Evolutionary conservation across 192 early-diverging fungal species (phyloP), one percentile per base, ranked within the genome.

Genomic region (Rhizophagus prolifer): DNA sequence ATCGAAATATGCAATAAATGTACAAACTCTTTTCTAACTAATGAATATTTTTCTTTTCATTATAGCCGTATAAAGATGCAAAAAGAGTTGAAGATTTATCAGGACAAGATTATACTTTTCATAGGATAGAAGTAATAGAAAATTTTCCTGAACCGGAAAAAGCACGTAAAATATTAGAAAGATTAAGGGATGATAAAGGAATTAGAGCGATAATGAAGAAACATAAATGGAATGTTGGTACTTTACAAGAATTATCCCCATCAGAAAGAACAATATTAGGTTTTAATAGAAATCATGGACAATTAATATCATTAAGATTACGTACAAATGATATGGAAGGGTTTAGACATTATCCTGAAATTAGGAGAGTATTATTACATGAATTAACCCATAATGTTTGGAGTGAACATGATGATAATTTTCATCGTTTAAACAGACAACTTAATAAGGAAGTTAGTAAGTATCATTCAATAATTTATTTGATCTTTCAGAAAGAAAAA

Each of bases 331-430:
- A 89, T 77, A 78, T 93, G 68, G 86, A 88, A 58, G 94, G 94
- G 8, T 95, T 95, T 70, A 79, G 94, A 47, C 86, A 90, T 60
- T 95, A 92, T 75, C 84, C 86, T 30, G 82, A 86, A 0, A 81
- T 95, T 9, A 78, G 90, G 23, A 88, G 87, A 60, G 92, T 94
- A 3, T 72, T 95, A 23, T 73, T 95, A 31, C 94, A 95, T 79
- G 94, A 95, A 78, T 85, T 95, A 8, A 81, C 91, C 6, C 94
- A 95, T 70, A 92, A 91, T 81, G 88, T 90, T 14, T 89, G 86
- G 86, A 54, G 73, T 16, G 91, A 90, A 9, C 94, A 95, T 75
- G 91, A 91, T 72, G 87, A 88, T 7, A 82, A 88, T 36, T 95
- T 95, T 75, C 91, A 94, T 76, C 82, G 81, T 28, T 79, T 95